A percentile compares a stretch with the other conserved stretches of the same genome.
Evolutionary conservation across 2,329 filamentous ascomycete species (phyloP).

Genomic region (Colletotrichum nymphaeae): DNA sequence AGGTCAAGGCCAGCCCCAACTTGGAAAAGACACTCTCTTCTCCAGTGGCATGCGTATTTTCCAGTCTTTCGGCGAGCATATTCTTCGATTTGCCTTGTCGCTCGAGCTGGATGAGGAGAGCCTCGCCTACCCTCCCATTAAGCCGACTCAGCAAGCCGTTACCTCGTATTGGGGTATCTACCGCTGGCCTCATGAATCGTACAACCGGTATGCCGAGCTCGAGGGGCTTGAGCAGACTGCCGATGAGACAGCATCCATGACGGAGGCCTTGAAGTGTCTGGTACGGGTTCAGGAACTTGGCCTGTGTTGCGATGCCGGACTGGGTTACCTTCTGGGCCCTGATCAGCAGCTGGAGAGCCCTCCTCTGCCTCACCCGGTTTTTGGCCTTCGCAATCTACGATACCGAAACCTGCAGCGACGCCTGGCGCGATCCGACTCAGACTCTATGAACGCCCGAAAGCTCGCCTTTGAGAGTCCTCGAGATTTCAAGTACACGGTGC

Average conservation of each 20-base stretch:
- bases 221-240: constrained; percentile 71
- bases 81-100: constrained; percentile 73
- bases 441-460: constrained; percentile 38
- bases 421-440: neutral
- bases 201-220: constrained; percentile 69
- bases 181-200: constrained; percentile 70
- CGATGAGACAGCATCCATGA: constrained; percentile 72
- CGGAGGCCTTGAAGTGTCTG: constrained; percentile 68
- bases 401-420: constrained; percentile 33
- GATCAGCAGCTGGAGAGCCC: constrained; percentile 63
- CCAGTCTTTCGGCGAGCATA: constrained; percentile 68
- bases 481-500: constrained; percentile 45
- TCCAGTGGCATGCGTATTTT: constrained; percentile 70
- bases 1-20: constrained; percentile 27
- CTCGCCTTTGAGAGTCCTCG: constrained; percentile 40
- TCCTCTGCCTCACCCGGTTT: constrained; percentile 49
- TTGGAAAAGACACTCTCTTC: constrained; percentile 41
- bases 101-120: constrained; percentile 72
- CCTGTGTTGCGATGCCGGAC: constrained; percentile 73
- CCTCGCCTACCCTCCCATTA: constrained; percentile 63
- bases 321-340: constrained; percentile 74
- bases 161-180: constrained; percentile 73
- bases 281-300: constrained; percentile 70
- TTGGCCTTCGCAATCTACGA: constrained; percentile 38
- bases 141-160: constrained; percentile 64